Conservation (phyloP, 1,139 yeast species). For the Yamadazyma kanchanaburiensis region DNA sequence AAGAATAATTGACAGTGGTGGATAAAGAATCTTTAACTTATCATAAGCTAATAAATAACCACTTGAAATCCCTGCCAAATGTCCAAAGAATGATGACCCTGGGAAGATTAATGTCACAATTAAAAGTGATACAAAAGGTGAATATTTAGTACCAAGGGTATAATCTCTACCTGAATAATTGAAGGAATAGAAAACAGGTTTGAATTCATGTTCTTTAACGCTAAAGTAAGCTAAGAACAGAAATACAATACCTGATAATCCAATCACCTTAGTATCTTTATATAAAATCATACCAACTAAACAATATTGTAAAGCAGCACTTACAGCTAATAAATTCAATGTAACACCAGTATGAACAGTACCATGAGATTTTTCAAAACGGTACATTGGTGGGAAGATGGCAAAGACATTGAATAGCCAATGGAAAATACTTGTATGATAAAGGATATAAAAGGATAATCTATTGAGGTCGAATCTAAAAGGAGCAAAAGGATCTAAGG, state of each 20-base stretch:
- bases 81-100: conserved; percentile 71
- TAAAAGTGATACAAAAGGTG: conserved; percentile 57
- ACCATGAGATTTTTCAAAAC: conserved; percentile 75
- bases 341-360: conserved; percentile 86
- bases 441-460: conserved; percentile 72
- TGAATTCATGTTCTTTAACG: conserved; percentile 51
- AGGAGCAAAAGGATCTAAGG: conserved; percentile 56
- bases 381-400: conserved; percentile 57
- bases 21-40: conserved; percentile 51
- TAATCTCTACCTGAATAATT: conserved; percentile 19
- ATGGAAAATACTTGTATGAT: conserved; percentile 62
- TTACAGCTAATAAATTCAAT: conserved; percentile 67
- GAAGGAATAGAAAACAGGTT: conserved; percentile 38
- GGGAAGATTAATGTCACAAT: conserved; percentile 46
- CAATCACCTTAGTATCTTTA: conserved; percentile 56
- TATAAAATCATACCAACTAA: conserved; percentile 49
- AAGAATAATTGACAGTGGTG: conserved; percentile 64
- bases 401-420: conserved; percentile 61
- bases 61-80: conserved; percentile 42
- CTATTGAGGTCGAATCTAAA: conserved; percentile 56
- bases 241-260: conserved; percentile 76
- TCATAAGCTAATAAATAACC: conserved; percentile 56
- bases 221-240: conserved; percentile 65
- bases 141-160: conserved; percentile 56
- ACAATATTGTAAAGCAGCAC: conserved; percentile 68